Evolutionary conservation across 352 stramenopile species (phyloP), one percentile per base, ranked within the genome.

Genomic region (Pythium brachiatum): DNA sequence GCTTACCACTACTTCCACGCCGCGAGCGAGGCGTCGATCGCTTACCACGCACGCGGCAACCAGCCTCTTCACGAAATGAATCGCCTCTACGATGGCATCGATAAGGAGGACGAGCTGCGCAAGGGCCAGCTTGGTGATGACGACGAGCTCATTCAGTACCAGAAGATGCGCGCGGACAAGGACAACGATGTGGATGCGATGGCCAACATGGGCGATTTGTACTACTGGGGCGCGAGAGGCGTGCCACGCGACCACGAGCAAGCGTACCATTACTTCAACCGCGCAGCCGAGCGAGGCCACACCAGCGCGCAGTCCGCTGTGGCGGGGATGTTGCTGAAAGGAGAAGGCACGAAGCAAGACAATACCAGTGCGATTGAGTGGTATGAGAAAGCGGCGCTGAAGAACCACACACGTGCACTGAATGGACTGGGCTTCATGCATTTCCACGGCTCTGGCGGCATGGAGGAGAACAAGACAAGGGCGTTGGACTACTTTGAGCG

Each of bases 371-470:
- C 89, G 5, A 83, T 96, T 44, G 58, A 68, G n/a, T 89, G 74
- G 73, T 97, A 95, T 53, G 72, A 90, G 47, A 66, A 81, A 51
- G 89, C 90, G 15, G 83, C 83, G 2, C 52, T 69, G 23, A 62
- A 75, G 44, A 90, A 94, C 57, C 72, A 95, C 44, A 86, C 88
- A 2, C 74, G 85, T 20, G 90, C 88, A 11, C 67, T 97, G 6
- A 97, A 97, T 43, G 90, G 90, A 2, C 74, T 97, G 13, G 90
- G 90, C 0, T 97, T 95, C 57, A 79, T 96, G 15, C 84, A 97
- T 59, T 97, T 96, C 52, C 76, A 95, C 48, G 90, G 90, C 23
- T 81, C 63, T 1, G 70, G 83, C 11, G 81, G 83, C 11, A 56
- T 94, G 21, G 18, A 43, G 0, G 73, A 91, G 62, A 96, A 97